These are phyloP conservation scores for Suhomyces yuchorum DNA, from an alignment of 1,139 yeast genomes.

Conservation along the genomic window DNA sequence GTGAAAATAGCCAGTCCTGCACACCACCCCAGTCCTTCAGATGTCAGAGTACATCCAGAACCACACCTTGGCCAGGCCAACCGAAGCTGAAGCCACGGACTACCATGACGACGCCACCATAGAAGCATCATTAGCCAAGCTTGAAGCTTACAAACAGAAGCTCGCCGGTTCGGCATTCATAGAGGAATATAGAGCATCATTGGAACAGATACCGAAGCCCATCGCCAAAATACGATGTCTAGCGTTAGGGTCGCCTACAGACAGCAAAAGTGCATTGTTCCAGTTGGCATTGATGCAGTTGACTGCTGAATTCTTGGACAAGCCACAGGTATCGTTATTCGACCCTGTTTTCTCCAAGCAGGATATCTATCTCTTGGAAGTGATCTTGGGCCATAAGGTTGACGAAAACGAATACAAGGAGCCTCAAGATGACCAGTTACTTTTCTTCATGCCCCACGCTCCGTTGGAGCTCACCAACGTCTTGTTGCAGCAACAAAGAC, in stretches of 20 bases:
- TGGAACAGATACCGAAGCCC: constrained; percentile 15
- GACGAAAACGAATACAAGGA: constrained; percentile 23
- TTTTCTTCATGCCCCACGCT: constrained; percentile 75
- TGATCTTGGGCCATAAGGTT: constrained; percentile 22
- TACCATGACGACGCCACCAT: not conserved
- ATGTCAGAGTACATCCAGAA: constrained; percentile 12
- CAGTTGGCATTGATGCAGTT: constrained; percentile 61
- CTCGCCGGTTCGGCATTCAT: constrained; percentile 19
- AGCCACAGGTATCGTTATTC: constrained; percentile 48
- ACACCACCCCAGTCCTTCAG: not conserved
- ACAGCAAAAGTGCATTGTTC: constrained; percentile 58
- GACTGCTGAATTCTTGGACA: constrained; percentile 29
- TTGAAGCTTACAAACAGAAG: constrained; percentile 18
- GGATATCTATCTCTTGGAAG: constrained; percentile 41
- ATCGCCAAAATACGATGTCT: constrained; percentile 56
- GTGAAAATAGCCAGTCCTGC: constrained; percentile 5
- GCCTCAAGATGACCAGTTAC: constrained; percentile 19
- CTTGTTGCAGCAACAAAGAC: constrained; percentile 36
- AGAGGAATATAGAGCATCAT: constrained; percentile 19
- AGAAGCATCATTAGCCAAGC: not conserved
- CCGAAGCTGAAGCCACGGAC: not conserved
- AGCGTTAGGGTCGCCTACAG: constrained; percentile 70
- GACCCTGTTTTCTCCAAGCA: constrained; percentile 61
- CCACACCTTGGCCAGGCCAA: constrained; percentile 6
- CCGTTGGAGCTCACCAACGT: constrained; percentile 59